Conservation (phyloP, 495 filamentous ascomycete species). For the Oidiodendron maius region DNA sequence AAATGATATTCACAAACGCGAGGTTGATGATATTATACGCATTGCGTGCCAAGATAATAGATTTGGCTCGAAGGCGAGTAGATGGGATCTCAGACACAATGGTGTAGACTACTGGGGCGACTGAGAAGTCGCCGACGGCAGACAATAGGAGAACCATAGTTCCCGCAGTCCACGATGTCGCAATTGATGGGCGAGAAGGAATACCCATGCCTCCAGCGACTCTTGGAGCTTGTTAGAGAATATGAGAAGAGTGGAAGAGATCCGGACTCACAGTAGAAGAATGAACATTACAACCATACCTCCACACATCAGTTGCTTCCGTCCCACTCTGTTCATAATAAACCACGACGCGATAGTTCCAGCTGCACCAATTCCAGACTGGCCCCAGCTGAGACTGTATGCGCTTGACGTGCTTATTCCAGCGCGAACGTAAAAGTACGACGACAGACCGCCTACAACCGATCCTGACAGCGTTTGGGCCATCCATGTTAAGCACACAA, state of each 20-base stretch:
- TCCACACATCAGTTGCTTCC: slow-evolving; percentile 7
- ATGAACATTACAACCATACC: slow-evolving; percentile 41
- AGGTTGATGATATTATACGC: slow-evolving; percentile 52
- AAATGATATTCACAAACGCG: slow-evolving; percentile 54
- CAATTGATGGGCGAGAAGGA: slow-evolving; percentile 40
- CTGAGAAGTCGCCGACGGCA: slow-evolving; percentile 62
- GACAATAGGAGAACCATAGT: slow-evolving; percentile 65
- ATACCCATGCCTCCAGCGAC: slow-evolving; percentile 67
- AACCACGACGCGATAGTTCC: slow-evolving; percentile 66
- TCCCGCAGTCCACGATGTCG: slow-evolving; percentile 57
- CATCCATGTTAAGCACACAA: slow-evolving; percentile 60
- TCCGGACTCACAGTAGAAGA: slow-evolving; percentile 60
- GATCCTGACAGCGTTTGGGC: slow-evolving; percentile 67
- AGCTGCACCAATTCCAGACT: slow-evolving; percentile 65
- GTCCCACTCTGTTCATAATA: slow-evolving; percentile 60
- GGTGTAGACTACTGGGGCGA: slow-evolving; percentile 70
- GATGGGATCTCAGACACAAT: slow-evolving; percentile 70
- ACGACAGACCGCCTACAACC: slow-evolving; percentile 56
- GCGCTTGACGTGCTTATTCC: slow-evolving; percentile 51
- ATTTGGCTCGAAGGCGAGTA: slow-evolving; percentile 66
- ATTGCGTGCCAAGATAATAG: slow-evolving; percentile 59
- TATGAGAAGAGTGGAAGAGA: slow-evolving; percentile 23
- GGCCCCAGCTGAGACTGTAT: slow-evolving; percentile 65
- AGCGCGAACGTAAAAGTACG: slow-evolving; percentile 64
- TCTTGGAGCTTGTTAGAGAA: slow-evolving; percentile 55